Evolutionary conservation across 179 eudicot species (phyloP), one percentile per base, ranked within the genome.

Genomic region (Actinidia polygama): DNA sequence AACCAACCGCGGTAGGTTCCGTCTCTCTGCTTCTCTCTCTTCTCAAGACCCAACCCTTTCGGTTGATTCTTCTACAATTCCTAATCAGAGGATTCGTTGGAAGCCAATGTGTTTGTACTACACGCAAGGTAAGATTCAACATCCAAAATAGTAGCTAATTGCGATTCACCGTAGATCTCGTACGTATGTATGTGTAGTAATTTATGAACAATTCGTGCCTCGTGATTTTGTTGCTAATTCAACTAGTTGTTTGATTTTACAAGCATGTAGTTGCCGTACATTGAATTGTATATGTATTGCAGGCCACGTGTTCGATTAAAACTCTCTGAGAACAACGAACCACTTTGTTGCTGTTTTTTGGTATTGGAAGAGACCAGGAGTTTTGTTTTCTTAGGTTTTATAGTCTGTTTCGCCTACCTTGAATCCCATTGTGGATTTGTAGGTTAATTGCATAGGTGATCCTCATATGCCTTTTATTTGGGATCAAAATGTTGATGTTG

Each of bases 91-190:
- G 70, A 85, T 64, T 80, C 87, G 89, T 21, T 95, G 99, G 99
- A 94, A 89, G 83, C 99, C 99, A 40, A 84, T 89, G 87, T 96
- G 99, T 86, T 87, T 96, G 81, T 96, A 96, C 73, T 86, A 85
- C 86, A 90, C 98, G 10, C 98, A 96, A 84, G 97, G 93, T 95
- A 86, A 54, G 59, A 63, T 74, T 72, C 53, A 36, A 24, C 66
- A 1, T 5, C 67, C 3, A 40, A 64, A 64, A 30, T 30, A 30
- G 58, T 14, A 63, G 73, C 73, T 47, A 23, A 14, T 49, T 75
- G 55, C 55, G 7, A 30, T 21, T 63, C 63, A 19, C 53, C 47
- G 1, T 49, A 10, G 21, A 11, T 6, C 50, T 12, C 7, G 6
- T 23, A 12, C 16, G 4, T 46, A 9, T 63, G 59, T 21, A 5